phyloP scores from a whole-genome alignment of 768 basidiomycete genomes.

The Trametes sanguinea region DNA sequence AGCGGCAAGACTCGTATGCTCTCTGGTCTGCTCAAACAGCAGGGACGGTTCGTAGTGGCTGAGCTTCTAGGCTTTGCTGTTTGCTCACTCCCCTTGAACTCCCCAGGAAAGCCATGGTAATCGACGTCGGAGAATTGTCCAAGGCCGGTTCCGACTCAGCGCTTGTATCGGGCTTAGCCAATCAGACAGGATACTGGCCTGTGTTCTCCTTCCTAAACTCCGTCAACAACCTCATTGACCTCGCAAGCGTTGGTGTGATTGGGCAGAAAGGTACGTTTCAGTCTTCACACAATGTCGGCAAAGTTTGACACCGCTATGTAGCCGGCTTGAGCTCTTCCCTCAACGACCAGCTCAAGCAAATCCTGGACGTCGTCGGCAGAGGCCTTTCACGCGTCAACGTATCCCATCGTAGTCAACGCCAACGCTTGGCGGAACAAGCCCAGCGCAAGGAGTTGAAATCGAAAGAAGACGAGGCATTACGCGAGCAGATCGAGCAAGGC shows the following conservation, averaged over 20 bases:
- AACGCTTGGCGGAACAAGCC: conserved; percentile 39
- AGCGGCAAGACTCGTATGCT: conserved; percentile 75
- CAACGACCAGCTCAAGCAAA: conserved; percentile 78
- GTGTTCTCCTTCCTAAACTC: conserved; percentile 85
- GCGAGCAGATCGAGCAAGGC: conserved; percentile 57
- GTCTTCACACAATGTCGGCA: background rate
- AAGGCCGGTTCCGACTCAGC: conserved; percentile 68
- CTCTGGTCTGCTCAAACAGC: conserved; percentile 50
- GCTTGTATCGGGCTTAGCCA: conserved; percentile 69
- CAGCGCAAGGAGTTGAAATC: conserved; percentile 40
- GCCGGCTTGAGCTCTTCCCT: conserved; percentile 84
- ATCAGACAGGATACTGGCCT: conserved; percentile 88
- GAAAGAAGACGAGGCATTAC: conserved; percentile 41
- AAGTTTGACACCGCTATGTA: conserved; percentile 30
- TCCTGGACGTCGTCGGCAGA: conserved; percentile 75
- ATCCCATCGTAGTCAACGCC: conserved; percentile 47
- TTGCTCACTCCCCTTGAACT: background rate
- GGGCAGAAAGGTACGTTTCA: conserved; percentile 81
- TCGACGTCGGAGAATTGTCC: conserved; percentile 80
- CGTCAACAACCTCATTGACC: conserved; percentile 79
- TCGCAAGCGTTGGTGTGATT: conserved; percentile 92
- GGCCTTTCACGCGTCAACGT: conserved; percentile 68
- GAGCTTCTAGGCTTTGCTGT: too few relatives aligned
- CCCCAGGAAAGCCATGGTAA: conserved; percentile 65
- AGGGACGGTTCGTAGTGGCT: conserved; percentile 44